Evolutionary conservation across 257 asterid genomes (phyloP), one percentile per base, ranked within the genome.

Genomic region (Avicennia marina): DNA sequence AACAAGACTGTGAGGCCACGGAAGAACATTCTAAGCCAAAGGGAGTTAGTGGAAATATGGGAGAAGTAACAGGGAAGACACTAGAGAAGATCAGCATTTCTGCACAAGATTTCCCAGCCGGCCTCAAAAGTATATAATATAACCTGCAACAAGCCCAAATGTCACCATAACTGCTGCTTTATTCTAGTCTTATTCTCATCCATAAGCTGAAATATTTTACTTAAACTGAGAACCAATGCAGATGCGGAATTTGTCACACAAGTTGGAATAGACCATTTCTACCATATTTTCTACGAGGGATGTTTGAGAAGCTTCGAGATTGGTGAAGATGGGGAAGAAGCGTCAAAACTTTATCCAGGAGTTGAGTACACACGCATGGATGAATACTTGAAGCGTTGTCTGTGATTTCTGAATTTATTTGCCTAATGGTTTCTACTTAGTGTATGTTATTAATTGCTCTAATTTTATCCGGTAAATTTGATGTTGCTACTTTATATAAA

Each of bases 241-340:
- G 97, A 51, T 26, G 71, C 66, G 17, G 82, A 81, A 36, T 75
- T 55, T 40, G 91, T 58, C 10, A 49, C 3, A 19, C 86, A 84
- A 71, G 96, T 81, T 18, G 96, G 85, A 55, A 11, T 84, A 16
- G 80, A 94, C 4, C 97, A 86, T 77, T 84, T 80, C 72, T 82
- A 86, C 34, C 90, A 86, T 58, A 75, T 90, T 2, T 86, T 82
- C 75, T 86, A 80, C 2, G 95, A 90, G 27, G 95, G 95, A 10
- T 80, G 97, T 66, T 60, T 78, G 67, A 86, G 94, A 12, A 87
- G 74, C 71, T 86, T 86, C 43, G 94, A 80, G 54, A 80, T 81
- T 6, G 89, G 81, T 21, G 84, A 84, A 67, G 56, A 72, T 22
- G 86, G 77, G 4, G 88, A 73, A 71, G 96, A 90, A 69, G 98